Conservation (phyloP, 2,329 filamentous ascomycete species). For the Bertia moriformis region DNA sequence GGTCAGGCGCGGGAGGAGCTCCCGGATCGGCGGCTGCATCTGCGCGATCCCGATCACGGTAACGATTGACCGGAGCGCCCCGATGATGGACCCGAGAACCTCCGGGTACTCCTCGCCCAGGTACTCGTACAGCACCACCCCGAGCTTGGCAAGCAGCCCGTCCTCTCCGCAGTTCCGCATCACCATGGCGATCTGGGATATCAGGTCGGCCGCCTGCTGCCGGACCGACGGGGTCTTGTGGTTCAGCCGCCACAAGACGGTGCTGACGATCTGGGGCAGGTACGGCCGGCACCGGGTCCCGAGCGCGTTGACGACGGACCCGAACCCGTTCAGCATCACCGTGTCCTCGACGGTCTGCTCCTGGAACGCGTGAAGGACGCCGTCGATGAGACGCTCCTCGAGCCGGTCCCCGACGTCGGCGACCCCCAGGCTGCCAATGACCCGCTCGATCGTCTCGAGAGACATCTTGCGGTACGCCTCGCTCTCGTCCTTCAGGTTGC, state of each 20-base stretch:
- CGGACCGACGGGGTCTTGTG: slow-evolving; percentile 95
- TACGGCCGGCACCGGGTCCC: slow-evolving; percentile 92
- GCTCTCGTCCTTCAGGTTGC: slow-evolving; percentile 93
- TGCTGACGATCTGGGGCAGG: slow-evolving; percentile 89
- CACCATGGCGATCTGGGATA: slow-evolving; percentile 92
- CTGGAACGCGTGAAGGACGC: slow-evolving; percentile 90
- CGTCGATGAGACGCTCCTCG: slow-evolving; percentile 87
- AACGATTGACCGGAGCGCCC: slow-evolving; percentile 86
- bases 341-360: slow-evolving; percentile 95
- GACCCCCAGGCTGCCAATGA: slow-evolving; percentile 84
- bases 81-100: slow-evolving; percentile 89
- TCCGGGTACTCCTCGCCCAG: slow-evolving; percentile 97
- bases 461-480: slow-evolving; percentile 99
- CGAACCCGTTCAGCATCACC: slow-evolving; percentile 92
- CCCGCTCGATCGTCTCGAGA: slow-evolving; percentile 91
- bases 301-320: slow-evolving; percentile 89
- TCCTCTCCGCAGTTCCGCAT: slow-evolving; percentile 99
- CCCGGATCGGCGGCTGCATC: slow-evolving; percentile 96
- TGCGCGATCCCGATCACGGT: slow-evolving; percentile 94
- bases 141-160: slow-evolving; percentile 85
- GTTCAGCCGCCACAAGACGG: slow-evolving; percentile 90
- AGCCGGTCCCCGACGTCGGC: slow-evolving; percentile 86
- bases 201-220: slow-evolving; percentile 90
- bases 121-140: slow-evolving; percentile 91
- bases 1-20: slow-evolving; percentile 82